Evolutionary conservation across 495 filamentous ascomycete species (phyloP).

Genomic region (Lasiosphaeria hispida): DNA sequence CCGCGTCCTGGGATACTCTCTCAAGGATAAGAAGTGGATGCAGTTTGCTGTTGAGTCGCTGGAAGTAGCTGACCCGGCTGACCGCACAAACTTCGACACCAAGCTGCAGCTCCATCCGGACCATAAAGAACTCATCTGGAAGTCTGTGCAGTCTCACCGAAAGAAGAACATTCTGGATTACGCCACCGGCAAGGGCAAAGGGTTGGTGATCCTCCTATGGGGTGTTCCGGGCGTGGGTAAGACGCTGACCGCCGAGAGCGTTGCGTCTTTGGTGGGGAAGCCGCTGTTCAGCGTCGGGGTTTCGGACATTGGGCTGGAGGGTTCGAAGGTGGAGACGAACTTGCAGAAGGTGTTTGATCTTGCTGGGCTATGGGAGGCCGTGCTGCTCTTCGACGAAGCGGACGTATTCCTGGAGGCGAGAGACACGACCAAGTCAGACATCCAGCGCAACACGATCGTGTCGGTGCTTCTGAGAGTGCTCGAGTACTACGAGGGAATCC

Average conservation of each 20-base stretch:
- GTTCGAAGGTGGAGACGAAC: constrained; percentile 22
- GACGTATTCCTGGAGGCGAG: constrained; percentile 37
- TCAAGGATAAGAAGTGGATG: constrained; percentile 30
- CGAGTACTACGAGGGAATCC: constrained; percentile 59
- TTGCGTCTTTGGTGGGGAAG: constrained; percentile 36
- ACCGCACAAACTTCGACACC: not conserved
- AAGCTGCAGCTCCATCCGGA: constrained; percentile 8
- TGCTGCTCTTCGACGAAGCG: constrained; percentile 49
- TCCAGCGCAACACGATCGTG: constrained; percentile 17
- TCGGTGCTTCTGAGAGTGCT: constrained; percentile 51
- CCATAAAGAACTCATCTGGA: constrained; percentile 9
- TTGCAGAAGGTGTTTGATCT: constrained; percentile 46
- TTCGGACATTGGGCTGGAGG: constrained; percentile 17
- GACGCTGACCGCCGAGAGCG: constrained; percentile 50
- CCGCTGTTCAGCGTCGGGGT: constrained; percentile 17
- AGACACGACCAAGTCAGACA: constrained; percentile 16
- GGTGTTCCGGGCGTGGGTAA: constrained; percentile 54
- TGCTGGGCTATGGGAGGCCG: constrained; percentile 39
- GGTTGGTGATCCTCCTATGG: constrained; percentile 15
- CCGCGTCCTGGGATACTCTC: constrained; percentile 29
- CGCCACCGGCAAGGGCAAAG: constrained; percentile 46
- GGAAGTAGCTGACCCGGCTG: constrained; percentile 2
- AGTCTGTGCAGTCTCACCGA: constrained; percentile 6
- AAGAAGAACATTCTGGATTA: constrained; percentile 39
- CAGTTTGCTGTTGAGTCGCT: constrained; percentile 20